Evolutionary conservation across 495 filamentous ascomycete genomes (phyloP), one percentile per base, ranked within the genome.

Genomic region (Penicillium canescens): DNA sequence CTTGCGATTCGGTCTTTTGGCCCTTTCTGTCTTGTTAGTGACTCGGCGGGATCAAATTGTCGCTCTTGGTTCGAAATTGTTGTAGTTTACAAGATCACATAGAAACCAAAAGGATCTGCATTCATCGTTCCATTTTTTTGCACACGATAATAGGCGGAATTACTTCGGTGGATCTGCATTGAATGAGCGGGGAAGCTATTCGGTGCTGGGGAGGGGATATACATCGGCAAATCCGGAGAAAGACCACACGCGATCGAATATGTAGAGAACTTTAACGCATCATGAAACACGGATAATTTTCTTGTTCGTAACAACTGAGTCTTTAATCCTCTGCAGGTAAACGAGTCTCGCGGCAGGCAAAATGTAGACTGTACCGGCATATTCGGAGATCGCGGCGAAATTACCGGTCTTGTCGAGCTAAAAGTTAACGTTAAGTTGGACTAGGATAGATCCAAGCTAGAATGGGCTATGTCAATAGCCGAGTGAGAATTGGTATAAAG

Each of bases 1-100:
- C 1, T 7, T 64, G 12, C 43, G 54, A 8, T 18, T 64, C n/a
- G 61, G 61, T 6, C 18, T 50, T 6, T 11, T 63, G 6, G 61
- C 24, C 18, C 14, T 63, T 37, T 57, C 54, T 28, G 16, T 16
- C 10, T 18, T 51, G 31, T n/a, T 43, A 10, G 20, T 36, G 20
- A 18, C 28, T 26, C 49, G 38, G 4, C 11, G 16, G 20, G 48
- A 51, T 36, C 49, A 43, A n/a, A 26, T 51, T 37, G 6, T 36
- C 23, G 39, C 49, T 18, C 5, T 36, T 0, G 31, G 40, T 51
- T 43, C 28, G 20, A 36, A 51, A 26, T 43, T 35, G 39, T 40
- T 51, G 8, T 51, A 41, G 7, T 7, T 49, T 10, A 6, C 7
- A 4, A 3, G 16, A 3, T 16, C 33, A n/a, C 9, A 0, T 10